These are phyloP conservation scores for Fusarium concolor DNA, from an alignment of 2,329 filamentous ascomycete species.

Conservation along the genomic window DNA sequence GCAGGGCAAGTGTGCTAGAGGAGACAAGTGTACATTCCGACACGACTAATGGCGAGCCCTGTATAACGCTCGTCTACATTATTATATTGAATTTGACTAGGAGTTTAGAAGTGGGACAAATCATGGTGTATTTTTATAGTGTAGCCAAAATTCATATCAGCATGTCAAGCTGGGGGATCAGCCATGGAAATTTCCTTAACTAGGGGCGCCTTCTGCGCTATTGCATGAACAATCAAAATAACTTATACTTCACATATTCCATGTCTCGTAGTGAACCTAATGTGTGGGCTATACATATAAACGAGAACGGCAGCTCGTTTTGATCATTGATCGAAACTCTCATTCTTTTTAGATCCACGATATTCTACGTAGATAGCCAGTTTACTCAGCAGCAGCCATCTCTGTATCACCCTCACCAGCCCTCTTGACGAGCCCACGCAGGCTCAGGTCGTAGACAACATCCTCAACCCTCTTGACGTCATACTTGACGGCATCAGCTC, in stretches of 20 bases:
- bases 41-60: constrained; percentile 62
- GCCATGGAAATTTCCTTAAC: constrained; percentile 14
- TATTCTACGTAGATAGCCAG: neutral
- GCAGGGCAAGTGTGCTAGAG: constrained; percentile 78
- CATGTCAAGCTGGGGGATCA: neutral
- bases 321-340: neutral
- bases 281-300: neutral
- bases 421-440: constrained; percentile 82
- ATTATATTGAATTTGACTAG: constrained; percentile 20
- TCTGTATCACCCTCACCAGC: constrained; percentile 51
- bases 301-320: neutral
- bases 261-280: neutral
- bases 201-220: constrained; percentile 7
- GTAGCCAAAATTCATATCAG: constrained; percentile 36
- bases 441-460: constrained; percentile 93
- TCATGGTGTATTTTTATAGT: constrained; percentile 42
- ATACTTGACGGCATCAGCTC: constrained; percentile 95
- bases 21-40: constrained; percentile 78
- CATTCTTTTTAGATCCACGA: neutral
- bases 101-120: constrained; percentile 16
- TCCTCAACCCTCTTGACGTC: constrained; percentile 98
- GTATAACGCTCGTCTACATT: neutral
- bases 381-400: constrained; percentile 52
- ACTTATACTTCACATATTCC: constrained; percentile 8
- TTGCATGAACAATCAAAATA: constrained; percentile 17